Base-by-base conservation (phyloP, 768 basidiomycete species). In the Macrolepiota albuminosa region DNA sequence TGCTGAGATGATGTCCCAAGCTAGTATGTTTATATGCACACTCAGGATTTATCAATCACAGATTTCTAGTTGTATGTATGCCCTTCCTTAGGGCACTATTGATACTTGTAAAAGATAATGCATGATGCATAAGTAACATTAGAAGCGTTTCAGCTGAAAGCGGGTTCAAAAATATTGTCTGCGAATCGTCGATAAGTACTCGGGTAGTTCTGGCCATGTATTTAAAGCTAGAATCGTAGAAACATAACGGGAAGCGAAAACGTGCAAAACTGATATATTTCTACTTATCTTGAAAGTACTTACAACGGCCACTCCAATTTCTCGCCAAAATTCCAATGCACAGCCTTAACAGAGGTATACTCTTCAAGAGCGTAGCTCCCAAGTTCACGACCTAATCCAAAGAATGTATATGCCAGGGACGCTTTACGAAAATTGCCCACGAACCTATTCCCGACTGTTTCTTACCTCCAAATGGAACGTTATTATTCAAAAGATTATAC, bases 401-500 rank as follows among this genome's bases (percentile, higher is more conserved):
- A 49, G 29, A 8, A 31, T 11, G 31, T 49, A 57, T 1, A n/a
- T 31, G 8, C 24, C 24, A 29, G 6, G 6, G 10, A 54, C 10
- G 24, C 45, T 55, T 46, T 61, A 24, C 29, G 48, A 43, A 26
- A 58, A 33, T 18, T 4, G 46, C 13, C 6, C n/a, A 73, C 81
- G 59, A 65, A 89, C 91, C 88, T 67, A 91, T 86, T 55, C 94
- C 94, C 46, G 89, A 91, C 70, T 92, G 89, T 74, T 95, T 96
- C 78, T 91, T 96, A 26, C 95, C 96, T 40, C 96, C 95, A 68
- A 98, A 98, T 1, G 96, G 96, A 48, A 94, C 88, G 60, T 95
- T 93, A 71, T 91, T 92, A 74, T 84, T 83, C 58, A 96, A 72
- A 13, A 89, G 45, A 68, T 88, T 90, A 75, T 94, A 95, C 68